phyloP scores from a whole-genome alignment of 140 eudicot genomes.

The Erigeron philadelphicus region DNA sequence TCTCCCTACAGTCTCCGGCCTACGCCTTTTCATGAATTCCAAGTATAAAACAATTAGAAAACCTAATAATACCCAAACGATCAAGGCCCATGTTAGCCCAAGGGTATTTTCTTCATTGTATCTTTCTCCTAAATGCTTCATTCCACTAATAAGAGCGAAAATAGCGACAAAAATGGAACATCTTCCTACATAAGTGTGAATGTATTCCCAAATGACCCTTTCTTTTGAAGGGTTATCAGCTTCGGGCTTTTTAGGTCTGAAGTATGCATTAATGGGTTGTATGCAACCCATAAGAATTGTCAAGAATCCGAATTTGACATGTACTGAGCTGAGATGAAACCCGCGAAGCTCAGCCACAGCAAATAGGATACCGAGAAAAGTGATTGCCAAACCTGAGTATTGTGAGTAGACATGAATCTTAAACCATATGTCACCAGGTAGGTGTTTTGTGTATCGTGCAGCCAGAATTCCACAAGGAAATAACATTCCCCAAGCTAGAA shows the following conservation, averaged over 20 bases:
- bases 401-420: slow-evolving; percentile 77
- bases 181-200: slow-evolving; percentile 64
- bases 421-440: slow-evolving; percentile 77
- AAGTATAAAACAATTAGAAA: slow-evolving; percentile 46
- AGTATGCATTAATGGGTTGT: slow-evolving; percentile 74
- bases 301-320: slow-evolving; percentile 68
- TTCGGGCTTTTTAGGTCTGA: slow-evolving; percentile 70
- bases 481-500: slow-evolving; percentile 90
- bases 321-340: slow-evolving; percentile 50
- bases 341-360: slow-evolving; percentile 95
- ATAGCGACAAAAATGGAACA: slow-evolving; percentile 55
- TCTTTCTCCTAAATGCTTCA: slow-evolving; percentile 85
- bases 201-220: slow-evolving; percentile 75
- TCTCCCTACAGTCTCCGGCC: slow-evolving; percentile 36
- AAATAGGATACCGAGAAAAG: slow-evolving; percentile 83
- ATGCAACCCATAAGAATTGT: slow-evolving; percentile 63
- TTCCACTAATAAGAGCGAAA: slow-evolving; percentile 71
- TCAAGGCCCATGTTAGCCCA: slow-evolving; percentile 80
- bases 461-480: slow-evolving; percentile 84
- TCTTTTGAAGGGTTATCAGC: slow-evolving; percentile 43
- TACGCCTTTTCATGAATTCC: slow-evolving; percentile 48
- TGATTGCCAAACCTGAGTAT: slow-evolving; percentile 73
- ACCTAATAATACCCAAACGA: slow-evolving; percentile 63
- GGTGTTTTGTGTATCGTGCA: slow-evolving; percentile 75
- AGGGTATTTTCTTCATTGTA: slow-evolving; percentile 66